Conservation (phyloP, 2,329 filamentous ascomycete species). For the Lachnellula occidentalis region DNA sequence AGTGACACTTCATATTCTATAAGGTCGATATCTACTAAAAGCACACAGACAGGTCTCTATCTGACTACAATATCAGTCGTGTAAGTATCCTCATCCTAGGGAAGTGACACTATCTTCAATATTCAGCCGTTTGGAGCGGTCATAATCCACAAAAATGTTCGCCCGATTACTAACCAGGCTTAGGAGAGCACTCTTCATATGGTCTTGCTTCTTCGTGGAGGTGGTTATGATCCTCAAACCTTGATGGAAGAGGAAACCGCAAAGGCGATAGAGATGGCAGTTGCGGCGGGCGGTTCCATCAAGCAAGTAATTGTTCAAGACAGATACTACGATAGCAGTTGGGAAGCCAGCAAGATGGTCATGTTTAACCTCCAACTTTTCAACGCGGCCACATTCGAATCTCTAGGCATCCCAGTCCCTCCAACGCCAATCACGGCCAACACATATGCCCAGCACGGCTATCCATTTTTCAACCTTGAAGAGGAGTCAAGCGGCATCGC, state of each 20-base stretch:
- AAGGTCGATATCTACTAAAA: background rate
- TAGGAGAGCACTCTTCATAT: background rate
- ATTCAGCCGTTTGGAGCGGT: too few species aligned
- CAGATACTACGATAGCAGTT: slow-evolving; percentile 19
- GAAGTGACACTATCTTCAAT: too few species aligned
- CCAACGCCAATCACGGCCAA: slow-evolving; percentile 33
- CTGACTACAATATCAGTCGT: background rate
- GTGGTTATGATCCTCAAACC: background rate
- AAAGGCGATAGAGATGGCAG: background rate
- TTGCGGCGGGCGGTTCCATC: slow-evolving; percentile 38
- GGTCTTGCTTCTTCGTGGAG: background rate
- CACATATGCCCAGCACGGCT: slow-evolving; percentile 31
- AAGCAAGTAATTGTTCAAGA: slow-evolving; percentile 36
- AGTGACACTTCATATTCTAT: background rate
- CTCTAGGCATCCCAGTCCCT: slow-evolving; percentile 32
- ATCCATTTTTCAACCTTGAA: slow-evolving; percentile 35
- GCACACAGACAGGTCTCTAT: background rate
- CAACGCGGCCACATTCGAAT: slow-evolving; percentile 32
- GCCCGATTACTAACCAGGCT: background rate
- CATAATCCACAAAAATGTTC: background rate
- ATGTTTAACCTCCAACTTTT: slow-evolving; percentile 38
- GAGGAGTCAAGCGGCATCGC: slow-evolving; percentile 9
- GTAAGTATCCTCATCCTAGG: background rate
- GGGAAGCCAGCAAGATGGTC: slow-evolving; percentile 27
- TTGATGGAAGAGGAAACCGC: background rate